Conservation (phyloP, 345 rosid species). For the Camelina neglecta region DNA sequence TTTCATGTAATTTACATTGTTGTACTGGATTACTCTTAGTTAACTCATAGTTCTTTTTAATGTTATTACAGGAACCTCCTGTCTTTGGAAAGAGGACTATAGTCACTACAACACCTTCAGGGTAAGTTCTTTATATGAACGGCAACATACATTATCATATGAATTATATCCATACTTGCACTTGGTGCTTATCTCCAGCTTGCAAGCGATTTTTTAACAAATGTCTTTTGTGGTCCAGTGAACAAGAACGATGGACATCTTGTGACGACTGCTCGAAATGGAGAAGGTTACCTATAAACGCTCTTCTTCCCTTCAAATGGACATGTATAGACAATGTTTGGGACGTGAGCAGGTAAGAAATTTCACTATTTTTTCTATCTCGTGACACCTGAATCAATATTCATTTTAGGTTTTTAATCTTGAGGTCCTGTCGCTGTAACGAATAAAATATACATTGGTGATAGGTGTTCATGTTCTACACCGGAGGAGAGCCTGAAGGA, state of each 20-base stretch:
- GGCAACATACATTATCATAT: not conserved
- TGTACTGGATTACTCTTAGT: constrained; percentile 10
- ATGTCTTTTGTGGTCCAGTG: constrained; percentile 48
- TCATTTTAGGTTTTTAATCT: not conserved
- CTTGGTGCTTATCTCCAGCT: constrained; percentile 2
- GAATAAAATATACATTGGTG: constrained; percentile 17
- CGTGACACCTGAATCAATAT: not conserved
- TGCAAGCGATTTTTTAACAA: constrained; percentile 16
- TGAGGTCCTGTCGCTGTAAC: constrained; percentile 15
- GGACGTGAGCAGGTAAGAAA: constrained; percentile 67
- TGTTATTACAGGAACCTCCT: constrained; percentile 76
- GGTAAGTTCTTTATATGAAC: constrained; percentile 53
- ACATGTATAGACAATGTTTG: constrained; percentile 72
- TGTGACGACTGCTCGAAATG: constrained; percentile 90
- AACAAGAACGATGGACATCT: constrained; percentile 79
- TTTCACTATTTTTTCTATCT: not conserved
- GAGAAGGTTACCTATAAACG: constrained; percentile 75
- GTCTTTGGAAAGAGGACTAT: constrained; percentile 89
- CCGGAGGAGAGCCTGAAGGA: constrained; percentile 67
- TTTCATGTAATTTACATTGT: constrained; percentile 1
- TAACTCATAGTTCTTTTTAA: constrained; percentile 42
- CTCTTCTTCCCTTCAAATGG: constrained; percentile 82
- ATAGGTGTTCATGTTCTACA: constrained; percentile 71
- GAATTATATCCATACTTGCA: constrained; percentile 19
- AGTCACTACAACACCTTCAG: constrained; percentile 57